Base-by-base conservation (phyloP, 129 eudicot genomes). In the Erigeron canadensis region DNA sequence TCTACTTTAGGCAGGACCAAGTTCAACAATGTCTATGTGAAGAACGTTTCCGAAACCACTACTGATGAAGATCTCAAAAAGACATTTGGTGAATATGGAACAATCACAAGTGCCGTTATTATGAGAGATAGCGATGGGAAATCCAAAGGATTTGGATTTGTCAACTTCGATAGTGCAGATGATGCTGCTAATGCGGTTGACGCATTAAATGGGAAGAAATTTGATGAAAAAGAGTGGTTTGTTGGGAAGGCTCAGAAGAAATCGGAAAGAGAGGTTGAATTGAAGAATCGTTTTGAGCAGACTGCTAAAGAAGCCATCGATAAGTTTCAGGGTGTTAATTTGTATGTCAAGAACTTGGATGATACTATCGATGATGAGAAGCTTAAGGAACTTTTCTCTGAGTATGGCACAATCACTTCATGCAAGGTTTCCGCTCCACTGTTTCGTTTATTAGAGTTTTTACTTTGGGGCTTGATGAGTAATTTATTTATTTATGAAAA, bases 211-310 rank as follows among this genome's bases (percentile, higher is more conserved):
- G 88, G 92, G 7, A 75, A 72, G 69, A 79, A 66, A 19, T 45
- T 87, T 48, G 86, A 84, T 66, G 91, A 77, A 8, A 83, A 83
- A 67, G 88, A 86, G 65, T 86, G 86, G 88, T 86, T 81, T 58
- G 91, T 86, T 72, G 91, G 88, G 19, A 81, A 72, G 70, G 91
- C 91, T 11, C 84, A 86, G 61, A 86, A 83, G 83, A 86, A 86
- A 62, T 78, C 86, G 0, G 88, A 83, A 60, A 81, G 91, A 58
- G 91, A 83, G 51, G 75, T 57, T 43, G 88, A 83, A 66, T 45
- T 86, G 7, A 86, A 76, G 69, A 75, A 72, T 34, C 80, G 79
- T 0, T 75, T 72, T 59, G 88, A 86, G 82, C 85, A 80, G 74
- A 67, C 63, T 67, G 84, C 79, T 5, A 86, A 78, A 61, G 90